Evolutionary conservation across 345 rosid species (phyloP), one percentile per base, ranked within the genome.

Genomic region (Noccaea caerulescens): DNA sequence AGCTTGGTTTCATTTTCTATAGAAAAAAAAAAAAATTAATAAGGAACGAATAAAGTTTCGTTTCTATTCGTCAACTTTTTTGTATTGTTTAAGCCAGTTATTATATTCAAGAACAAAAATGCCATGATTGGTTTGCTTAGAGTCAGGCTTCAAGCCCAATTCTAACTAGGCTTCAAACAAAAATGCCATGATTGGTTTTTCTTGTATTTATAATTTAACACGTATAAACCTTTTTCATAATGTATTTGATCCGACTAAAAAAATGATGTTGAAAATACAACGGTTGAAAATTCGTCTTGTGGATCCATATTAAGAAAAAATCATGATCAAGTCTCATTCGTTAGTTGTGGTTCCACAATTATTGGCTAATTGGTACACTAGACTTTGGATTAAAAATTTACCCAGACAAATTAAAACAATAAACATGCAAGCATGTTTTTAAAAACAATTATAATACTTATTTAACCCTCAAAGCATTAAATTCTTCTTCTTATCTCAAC

Each of bases 91-190:
- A 58, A 38, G 20, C 12, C 33, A 41, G 27, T 6, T 41, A 66
- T 6, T 27, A 25, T 13, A 39, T 41, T 9, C 13, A 51, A 51
- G 23, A 23, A 65, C 8, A 2, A n/a, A 23, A 37, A 27, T 49
- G 11, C 10, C 38, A 13, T 2, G 12, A 8, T 36, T 69, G 58
- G 47, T 6, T 57, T 57, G 11, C 38, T 25, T 37, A 12, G 10
- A 30, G n/a, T 42, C 50, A 27, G 67, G 43, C 14, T 50, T 1
- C 20, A 50, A 52, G 14, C 68, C 68, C 68, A 60, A 41, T 71
- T 8, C 10, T 18, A 33, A 33, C 10, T 43, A 7, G 10, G 36
- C 13, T 32, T 33, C 18, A 12, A 18, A 7, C 25, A 14, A 10
- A 39, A 16, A 37, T 25, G 6, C 5, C 13, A 12, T 10, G 13